phyloP scores from a whole-genome alignment of 2,329 filamentous ascomycete genomes.

The Sarocladium oryzae region DNA sequence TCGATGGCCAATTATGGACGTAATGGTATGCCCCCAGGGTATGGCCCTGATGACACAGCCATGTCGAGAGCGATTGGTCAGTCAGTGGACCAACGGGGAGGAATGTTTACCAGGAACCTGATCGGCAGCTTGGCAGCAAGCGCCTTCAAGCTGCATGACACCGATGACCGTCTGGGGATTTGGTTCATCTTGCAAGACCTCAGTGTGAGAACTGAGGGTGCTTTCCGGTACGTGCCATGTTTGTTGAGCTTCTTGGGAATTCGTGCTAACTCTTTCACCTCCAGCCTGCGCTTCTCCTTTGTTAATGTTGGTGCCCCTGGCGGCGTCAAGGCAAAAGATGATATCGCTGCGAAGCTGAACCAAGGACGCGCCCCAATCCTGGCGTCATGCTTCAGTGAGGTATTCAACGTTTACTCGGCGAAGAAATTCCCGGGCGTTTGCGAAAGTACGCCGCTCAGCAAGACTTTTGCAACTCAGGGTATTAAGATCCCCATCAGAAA shows the following conservation, averaged over 20 bases:
- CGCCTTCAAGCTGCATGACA: conserved; percentile 76
- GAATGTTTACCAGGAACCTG: conserved; percentile 91
- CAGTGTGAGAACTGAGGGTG: conserved; percentile 87
- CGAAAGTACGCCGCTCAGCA: conserved; percentile 85
- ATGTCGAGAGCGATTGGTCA: conserved; percentile 27
- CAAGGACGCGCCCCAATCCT: conserved; percentile 73
- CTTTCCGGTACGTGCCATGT: conserved; percentile 61
- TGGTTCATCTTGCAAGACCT: conserved; percentile 98
- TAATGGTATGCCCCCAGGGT: conserved; percentile 19
- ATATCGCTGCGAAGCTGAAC: conserved; percentile 13
- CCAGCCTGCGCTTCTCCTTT: conserved; percentile 63
- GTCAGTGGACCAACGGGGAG: conserved; percentile 49
- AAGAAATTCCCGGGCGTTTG: conserved; percentile 99
- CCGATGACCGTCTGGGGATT: conserved; percentile 74
- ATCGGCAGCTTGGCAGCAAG: conserved; percentile 89
- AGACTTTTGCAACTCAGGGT: conserved; percentile 85
- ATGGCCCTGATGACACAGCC: conserved; percentile 23
- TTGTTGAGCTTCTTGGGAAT: not conserved
- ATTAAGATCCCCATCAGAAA: conserved; percentile 97
- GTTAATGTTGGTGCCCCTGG: conserved; percentile 66
- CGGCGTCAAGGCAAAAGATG: conserved; percentile 31
- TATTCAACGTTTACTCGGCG: conserved; percentile 89
- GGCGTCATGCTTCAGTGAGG: conserved; percentile 77
- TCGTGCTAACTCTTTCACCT: not conserved
- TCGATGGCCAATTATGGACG: conserved; percentile 20